Percentiles rank a stretch among this genome's conserved stretches.
Evolutionary conservation across 805 yeast genomes (phyloP).

Genomic region (Ogataea allantospora): DNA sequence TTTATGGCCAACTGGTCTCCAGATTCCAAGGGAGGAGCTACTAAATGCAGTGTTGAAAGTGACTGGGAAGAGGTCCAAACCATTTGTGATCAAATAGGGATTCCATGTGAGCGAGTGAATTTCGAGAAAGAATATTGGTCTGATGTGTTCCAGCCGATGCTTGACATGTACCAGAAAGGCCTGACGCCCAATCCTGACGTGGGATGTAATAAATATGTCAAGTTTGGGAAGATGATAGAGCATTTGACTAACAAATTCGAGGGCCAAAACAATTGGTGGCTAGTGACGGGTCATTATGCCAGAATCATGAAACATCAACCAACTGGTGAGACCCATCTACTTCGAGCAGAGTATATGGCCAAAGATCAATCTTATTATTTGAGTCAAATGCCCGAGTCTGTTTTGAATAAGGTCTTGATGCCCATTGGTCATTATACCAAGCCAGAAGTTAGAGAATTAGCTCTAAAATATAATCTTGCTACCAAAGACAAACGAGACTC

Average conservation of each 20-base stretch:
- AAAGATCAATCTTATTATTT: constrained; percentile 94
- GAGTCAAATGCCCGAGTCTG: constrained; percentile 55
- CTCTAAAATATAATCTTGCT: constrained; percentile 49
- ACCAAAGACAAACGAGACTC: constrained; percentile 87
- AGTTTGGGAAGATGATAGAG: constrained; percentile 76
- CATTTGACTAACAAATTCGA: constrained; percentile 35
- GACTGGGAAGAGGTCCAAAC: constrained; percentile 85
- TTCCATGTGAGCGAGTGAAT: constrained; percentile 73
- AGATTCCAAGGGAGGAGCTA: constrained; percentile 28
- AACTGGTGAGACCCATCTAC: constrained; percentile 42
- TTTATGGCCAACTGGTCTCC: constrained; percentile 92
- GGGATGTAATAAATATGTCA: constrained; percentile 78
- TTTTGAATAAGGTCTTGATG: constrained; percentile 53
- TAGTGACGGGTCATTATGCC: constrained; percentile 87
- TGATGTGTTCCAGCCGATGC: constrained; percentile 91
- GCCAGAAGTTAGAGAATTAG: constrained; percentile 70
- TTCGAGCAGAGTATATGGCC: constrained; percentile 53
- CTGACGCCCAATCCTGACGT: constrained; percentile 94
- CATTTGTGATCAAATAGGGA: constrained; percentile 57
- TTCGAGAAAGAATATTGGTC: constrained; percentile 93
- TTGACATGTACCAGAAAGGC: constrained; percentile 67
- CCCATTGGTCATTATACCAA: constrained; percentile 82
- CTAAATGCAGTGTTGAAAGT: constrained; percentile 64
- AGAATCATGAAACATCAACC: constrained; percentile 42
- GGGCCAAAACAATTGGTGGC: constrained; percentile 58